Evolutionary conservation across 208 protist genomes (phyloP), one percentile per base, ranked within the genome.

Genomic region (Trypanosoma scelopori): DNA sequence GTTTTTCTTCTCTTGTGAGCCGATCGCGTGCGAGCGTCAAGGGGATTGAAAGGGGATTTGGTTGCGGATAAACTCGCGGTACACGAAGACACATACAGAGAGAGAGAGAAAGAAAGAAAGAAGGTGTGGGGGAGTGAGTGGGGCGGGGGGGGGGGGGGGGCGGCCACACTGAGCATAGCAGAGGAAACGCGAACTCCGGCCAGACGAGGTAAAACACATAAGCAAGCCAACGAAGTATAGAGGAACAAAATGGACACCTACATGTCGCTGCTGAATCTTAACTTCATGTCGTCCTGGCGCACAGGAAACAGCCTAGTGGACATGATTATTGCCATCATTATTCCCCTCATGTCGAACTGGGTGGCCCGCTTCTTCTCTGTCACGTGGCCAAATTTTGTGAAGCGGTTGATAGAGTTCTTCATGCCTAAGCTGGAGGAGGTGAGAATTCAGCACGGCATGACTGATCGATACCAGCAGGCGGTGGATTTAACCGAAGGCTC

Each of bases 221-320:
- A n/a, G n/a, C n/a, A n/a, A n/a, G n/a, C n/a, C n/a, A n/a, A n/a
- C n/a, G n/a, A n/a, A n/a, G n/a, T n/a, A n/a, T n/a, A n/a, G n/a
- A n/a, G 42, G 13, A 58, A 45, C 69, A 78, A 28, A 25, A 95
- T 95, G 89, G 86, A 95, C 73, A 74, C 79, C 42, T 92, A 91
- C 46, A 69, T 76, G 45, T 78, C 85, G 20, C 59, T 95, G 28
- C 71, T 95, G 69, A 95, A 92, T 51, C 78, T 93, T 30, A 93
- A 93, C 63, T 89, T 95, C 50, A 95, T 95, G 90, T 75, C 82
- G 60, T 83, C 86, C 48, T 78, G 92, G 68, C 69, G 87, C 46
- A 95, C 90, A 45, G 90, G 86, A n/a, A 87, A 93, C 62, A 64
- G 85, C 65, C 48, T 93, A 16, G 65, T 89, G 2, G 90, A 95